Conservation (phyloP, 2,329 filamentous ascomycete genomes). For the Alternaria rosae region DNA sequence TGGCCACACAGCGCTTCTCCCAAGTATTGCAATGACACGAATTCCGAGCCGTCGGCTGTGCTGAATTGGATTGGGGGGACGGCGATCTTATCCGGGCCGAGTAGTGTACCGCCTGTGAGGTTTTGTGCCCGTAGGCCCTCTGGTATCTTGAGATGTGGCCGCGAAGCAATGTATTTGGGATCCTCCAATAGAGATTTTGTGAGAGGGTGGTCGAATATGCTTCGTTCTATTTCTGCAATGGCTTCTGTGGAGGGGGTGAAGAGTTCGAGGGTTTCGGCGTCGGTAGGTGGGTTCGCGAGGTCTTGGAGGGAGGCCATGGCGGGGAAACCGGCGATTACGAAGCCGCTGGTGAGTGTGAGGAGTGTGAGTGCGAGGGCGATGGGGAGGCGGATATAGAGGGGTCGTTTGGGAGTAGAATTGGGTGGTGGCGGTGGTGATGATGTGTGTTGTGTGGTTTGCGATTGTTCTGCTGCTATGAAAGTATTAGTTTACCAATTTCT, state of each 20-base stretch:
- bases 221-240: constrained; percentile 69
- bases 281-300: constrained; percentile 65
- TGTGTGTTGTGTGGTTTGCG: constrained; percentile 9
- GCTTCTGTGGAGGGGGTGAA: constrained; percentile 65
- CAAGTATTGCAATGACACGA: constrained; percentile 76
- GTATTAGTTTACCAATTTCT: not conserved
- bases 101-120: constrained; percentile 80
- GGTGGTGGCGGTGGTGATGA: constrained; percentile 14
- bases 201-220: constrained; percentile 79
- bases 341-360: constrained; percentile 61
- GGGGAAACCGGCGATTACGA: constrained; percentile 65
- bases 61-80: constrained; percentile 83
- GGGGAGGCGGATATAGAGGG: constrained; percentile 49
- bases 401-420: constrained; percentile 18
- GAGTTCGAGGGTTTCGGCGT: constrained; percentile 75
- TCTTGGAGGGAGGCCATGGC: constrained; percentile 59
- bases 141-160: constrained; percentile 89
- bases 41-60: constrained; percentile 58
- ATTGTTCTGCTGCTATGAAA: not conserved
- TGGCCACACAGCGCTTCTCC: constrained; percentile 86
- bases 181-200: constrained; percentile 71
- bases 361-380: constrained; percentile 57
- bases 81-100: constrained; percentile 76
- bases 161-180: constrained; percentile 73
- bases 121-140: constrained; percentile 72